Conservation (phyloP, 176 grass and related monocot species). For the Elymus sibiricus region DNA sequence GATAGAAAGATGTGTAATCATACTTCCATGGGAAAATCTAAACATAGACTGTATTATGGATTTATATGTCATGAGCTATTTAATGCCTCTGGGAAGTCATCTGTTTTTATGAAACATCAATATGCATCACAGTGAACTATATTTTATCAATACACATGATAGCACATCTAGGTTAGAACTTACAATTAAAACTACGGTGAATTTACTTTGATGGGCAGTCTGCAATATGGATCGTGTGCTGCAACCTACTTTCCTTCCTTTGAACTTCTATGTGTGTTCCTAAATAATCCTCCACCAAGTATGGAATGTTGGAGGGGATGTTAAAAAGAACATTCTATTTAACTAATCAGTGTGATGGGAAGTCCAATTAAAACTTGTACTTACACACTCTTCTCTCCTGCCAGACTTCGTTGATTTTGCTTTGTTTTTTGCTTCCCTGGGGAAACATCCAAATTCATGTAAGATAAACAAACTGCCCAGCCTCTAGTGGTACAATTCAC, state of each 20-base stretch:
- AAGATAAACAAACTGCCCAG: background rate
- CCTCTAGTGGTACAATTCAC: background rate
- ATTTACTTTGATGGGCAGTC: background rate
- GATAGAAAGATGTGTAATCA: no score
- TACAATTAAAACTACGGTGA: background rate
- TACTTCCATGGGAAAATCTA: background rate
- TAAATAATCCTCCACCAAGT: background rate
- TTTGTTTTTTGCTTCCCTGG: background rate
- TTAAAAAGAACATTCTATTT: background rate
- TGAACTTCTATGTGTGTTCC: background rate
- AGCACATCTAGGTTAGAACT: background rate
- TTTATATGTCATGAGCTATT: background rate
- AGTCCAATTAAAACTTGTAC: background rate
- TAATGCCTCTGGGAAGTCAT: background rate
- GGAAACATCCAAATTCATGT: background rate
- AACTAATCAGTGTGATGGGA: background rate
- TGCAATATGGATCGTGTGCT: background rate
- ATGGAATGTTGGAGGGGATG: background rate
- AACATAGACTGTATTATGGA: background rate
- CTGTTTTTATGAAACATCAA: background rate
- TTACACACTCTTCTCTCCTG: background rate
- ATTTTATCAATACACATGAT: background rate
- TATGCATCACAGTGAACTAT: background rate
- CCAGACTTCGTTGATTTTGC: background rate
- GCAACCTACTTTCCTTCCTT: background rate